Base-by-base conservation (phyloP, 352 stramenopile species). In the Peronosclerospora sorghi region DNA sequence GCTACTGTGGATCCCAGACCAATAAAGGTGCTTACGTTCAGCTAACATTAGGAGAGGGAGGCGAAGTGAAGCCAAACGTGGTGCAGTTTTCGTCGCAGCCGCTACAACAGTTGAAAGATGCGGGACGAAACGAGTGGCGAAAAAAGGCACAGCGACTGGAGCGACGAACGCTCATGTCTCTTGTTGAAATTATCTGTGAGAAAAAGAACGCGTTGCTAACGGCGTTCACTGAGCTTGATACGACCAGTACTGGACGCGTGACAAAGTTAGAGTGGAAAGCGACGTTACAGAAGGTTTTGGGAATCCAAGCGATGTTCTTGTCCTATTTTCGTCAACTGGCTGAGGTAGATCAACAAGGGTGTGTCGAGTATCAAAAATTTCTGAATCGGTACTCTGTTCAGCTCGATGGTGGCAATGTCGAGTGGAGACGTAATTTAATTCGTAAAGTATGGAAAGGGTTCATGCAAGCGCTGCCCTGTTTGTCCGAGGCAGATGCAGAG, bases 21-120 rank as follows among this genome's bases (percentile, higher is more conserved):
- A 97, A 97, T 62, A 90, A 94, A 36, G 77, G 79, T 12, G 79
- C 79, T 2, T 86, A 83, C 24, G 75, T 84, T 2, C 68, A 83
- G 44, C 43, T 88, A 8, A 56, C 84, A 26, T 41, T 85, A 6
- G 65, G 72, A 19, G 65, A 83, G 28, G 70, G 81, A 39, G 65
- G 68, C 8, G 72, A 93, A 32, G 56, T 96, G 10, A 90, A 94
- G 54, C 86, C 85, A 0, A 79, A 95, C 23, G 86, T 96, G 4
- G 83, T 96, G 12, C 87, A 96, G 56, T 96, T 91, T 40, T 94
- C 90, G 24, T 83, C 84, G 4, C 81, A 95, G 39, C 68, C 79
- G 12, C 51, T 95, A 10, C 70, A 95, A 38, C 83, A 86, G 19
- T 45, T 88, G 0, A 47, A 62, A 2, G 73, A 75, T 21, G 71